These are phyloP conservation scores for Chrysopogon serrulatus DNA, from an alignment of 176 grass and related monocot species.

Conservation along the genomic window DNA sequence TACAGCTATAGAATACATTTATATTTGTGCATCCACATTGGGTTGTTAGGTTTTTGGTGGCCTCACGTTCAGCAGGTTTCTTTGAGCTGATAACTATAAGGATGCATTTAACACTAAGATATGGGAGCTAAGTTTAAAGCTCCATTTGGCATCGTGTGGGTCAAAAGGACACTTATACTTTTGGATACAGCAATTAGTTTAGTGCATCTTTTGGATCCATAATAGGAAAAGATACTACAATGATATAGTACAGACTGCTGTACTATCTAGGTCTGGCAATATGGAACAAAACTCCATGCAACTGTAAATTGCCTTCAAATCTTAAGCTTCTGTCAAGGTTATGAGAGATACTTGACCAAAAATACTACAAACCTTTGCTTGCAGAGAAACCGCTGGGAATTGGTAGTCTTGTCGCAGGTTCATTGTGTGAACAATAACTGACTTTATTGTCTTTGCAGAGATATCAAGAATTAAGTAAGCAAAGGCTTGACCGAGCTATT, in stretches of 20 bases:
- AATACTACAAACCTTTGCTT: not conserved
- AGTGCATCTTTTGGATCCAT: not conserved
- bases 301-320: not conserved
- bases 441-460: slow-evolving; percentile 57
- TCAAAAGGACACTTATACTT: not conserved
- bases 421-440: slow-evolving; percentile 9
- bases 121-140: not conserved
- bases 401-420: not conserved
- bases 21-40: slow-evolving; percentile 1
- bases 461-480: slow-evolving; percentile 89
- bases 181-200: slow-evolving; percentile 2
- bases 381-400: not conserved
- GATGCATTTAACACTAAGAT: not conserved
- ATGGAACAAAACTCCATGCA: not conserved
- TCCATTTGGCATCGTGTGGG: not conserved
- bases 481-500: slow-evolving; percentile 96
- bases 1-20: not conserved
- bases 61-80: not conserved
- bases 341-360: not conserved
- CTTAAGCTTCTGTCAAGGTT: not conserved
- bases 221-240: not conserved
- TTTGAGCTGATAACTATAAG: not conserved
- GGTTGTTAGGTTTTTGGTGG: not conserved
- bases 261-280: too few relatives aligned
- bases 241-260: too few relatives aligned